Evolutionary conservation across 2,329 filamentous ascomycete species (phyloP).

Genomic region (Coleophoma crateriformis): DNA sequence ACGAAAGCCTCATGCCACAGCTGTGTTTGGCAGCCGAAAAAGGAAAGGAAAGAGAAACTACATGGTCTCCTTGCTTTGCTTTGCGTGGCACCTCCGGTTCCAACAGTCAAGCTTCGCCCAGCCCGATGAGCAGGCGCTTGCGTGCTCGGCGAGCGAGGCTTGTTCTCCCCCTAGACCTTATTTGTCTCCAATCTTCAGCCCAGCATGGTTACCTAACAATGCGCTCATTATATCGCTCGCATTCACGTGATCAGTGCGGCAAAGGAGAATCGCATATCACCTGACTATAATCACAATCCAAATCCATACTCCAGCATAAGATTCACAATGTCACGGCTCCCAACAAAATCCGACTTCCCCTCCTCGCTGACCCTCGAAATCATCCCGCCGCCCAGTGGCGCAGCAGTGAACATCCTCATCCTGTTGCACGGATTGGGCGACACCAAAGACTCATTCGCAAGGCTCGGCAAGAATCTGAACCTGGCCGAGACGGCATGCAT

Average conservation of each 20-base stretch:
- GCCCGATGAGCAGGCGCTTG: no score
- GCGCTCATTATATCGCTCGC: no score
- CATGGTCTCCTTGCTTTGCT: background rate
- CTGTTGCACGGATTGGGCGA: conserved; percentile 67
- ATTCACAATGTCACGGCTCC: conserved; percentile 18
- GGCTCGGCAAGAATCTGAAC: conserved; percentile 50
- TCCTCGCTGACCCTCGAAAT: conserved; percentile 30
- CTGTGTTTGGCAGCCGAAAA: background rate
- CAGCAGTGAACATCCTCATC: conserved; percentile 54
- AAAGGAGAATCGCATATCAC: background rate
- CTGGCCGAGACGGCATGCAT: conserved; percentile 62
- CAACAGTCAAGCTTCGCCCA: no score
- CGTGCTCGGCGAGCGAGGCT: background rate
- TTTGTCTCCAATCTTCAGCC: background rate
- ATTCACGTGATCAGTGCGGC: no score
- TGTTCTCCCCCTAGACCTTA: background rate
- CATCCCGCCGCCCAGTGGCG: conserved; percentile 25
- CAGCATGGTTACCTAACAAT: no score
- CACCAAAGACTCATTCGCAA: conserved; percentile 50
- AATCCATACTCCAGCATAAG: background rate
- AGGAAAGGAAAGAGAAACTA: background rate
- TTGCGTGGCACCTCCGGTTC: background rate
- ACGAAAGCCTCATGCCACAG: background rate
- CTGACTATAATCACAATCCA: background rate
- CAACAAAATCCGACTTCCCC: conserved; percentile 39